Evolutionary conservation across 495 filamentous ascomycete species (phyloP).

Genomic region (Penicillium antarcticum): DNA sequence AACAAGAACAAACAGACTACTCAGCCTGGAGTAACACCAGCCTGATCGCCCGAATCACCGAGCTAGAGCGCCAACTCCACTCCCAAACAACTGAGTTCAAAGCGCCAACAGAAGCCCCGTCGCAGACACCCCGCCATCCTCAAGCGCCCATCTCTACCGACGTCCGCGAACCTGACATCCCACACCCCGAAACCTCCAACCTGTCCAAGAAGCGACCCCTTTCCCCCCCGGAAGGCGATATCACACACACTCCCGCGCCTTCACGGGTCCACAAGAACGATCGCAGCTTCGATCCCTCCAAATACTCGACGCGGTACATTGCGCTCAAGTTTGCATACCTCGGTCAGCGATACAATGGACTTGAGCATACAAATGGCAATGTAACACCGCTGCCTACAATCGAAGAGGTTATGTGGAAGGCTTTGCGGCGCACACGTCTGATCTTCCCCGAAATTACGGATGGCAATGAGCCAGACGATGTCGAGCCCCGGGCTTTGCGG

Average conservation of each 20-base stretch:
- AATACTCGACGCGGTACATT: conserved; percentile 78
- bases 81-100: conserved; percentile 41
- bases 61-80: conserved; percentile 61
- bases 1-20: conserved; percentile 38
- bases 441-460: conserved; percentile 64
- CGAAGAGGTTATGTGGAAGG: conserved; percentile 90
- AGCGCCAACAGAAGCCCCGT: conserved; percentile 9
- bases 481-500: conserved; percentile 22
- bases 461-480: conserved; percentile 28
- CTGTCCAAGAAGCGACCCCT: conserved; percentile 19
- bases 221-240: conserved; percentile 21
- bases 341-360: conserved; percentile 85
- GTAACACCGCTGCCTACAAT: conserved; percentile 70
- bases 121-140: not conserved
- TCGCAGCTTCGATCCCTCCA: conserved; percentile 67
- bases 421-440: conserved; percentile 71
- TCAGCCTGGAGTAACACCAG: conserved; percentile 61
- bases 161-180: conserved; percentile 21
- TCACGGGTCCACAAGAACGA: conserved; percentile 31
- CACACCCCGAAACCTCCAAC: conserved; percentile 4
- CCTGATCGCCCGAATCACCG: conserved; percentile 61
- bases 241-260: conserved; percentile 20
- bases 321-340: conserved; percentile 94
- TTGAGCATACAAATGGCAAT: conserved; percentile 72
- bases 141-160: conserved; percentile 16